Evolutionary conservation across 1,284 basidiomycete species (phyloP).

Genomic region (Sporisorium sorghi): DNA sequence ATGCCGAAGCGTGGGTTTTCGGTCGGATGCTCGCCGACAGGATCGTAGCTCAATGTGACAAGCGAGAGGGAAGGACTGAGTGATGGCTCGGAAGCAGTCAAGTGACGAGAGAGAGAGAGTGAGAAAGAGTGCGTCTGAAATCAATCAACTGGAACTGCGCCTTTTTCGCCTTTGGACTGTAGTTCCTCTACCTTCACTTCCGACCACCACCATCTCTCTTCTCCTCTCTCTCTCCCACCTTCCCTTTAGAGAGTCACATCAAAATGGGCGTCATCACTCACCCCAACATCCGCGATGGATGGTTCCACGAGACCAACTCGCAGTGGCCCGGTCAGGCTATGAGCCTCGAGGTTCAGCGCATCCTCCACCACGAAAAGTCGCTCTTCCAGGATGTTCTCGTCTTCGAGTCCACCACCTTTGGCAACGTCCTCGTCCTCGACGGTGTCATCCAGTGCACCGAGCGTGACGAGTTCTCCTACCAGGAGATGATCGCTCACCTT

Average conservation of each 20-base stretch:
- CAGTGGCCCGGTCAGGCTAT: slow-evolving; percentile 86
- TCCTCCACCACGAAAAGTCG: slow-evolving; percentile 93
- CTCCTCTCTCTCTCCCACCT: no score
- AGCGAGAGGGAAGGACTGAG: background rate
- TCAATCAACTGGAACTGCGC: background rate
- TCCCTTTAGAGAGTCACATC: slow-evolving; percentile 3
- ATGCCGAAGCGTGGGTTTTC: background rate
- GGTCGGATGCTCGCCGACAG: slow-evolving; percentile 2
- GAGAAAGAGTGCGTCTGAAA: background rate
- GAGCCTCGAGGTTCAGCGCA: slow-evolving; percentile 80
- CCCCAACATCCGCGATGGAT: slow-evolving; percentile 79
- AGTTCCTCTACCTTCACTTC: background rate
- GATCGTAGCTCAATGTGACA: background rate
- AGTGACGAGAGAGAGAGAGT: background rate
- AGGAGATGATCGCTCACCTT: slow-evolving; percentile 99
- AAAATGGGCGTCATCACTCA: slow-evolving; percentile 67
- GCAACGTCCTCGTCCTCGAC: slow-evolving; percentile 95
- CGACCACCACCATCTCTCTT: slow-evolving; percentile 18
- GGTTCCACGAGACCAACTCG: slow-evolving; percentile 94
- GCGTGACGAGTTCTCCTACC: slow-evolving; percentile 98
- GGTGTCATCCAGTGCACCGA: slow-evolving; percentile 97
- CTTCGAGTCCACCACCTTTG: slow-evolving; percentile 62
- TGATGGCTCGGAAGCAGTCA: background rate
- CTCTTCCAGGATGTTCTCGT: slow-evolving; percentile 82
- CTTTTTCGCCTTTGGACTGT: background rate